These are phyloP conservation scores for Gossypium bickii DNA, from an alignment of 345 rosid genomes.

Conservation along the genomic window DNA sequence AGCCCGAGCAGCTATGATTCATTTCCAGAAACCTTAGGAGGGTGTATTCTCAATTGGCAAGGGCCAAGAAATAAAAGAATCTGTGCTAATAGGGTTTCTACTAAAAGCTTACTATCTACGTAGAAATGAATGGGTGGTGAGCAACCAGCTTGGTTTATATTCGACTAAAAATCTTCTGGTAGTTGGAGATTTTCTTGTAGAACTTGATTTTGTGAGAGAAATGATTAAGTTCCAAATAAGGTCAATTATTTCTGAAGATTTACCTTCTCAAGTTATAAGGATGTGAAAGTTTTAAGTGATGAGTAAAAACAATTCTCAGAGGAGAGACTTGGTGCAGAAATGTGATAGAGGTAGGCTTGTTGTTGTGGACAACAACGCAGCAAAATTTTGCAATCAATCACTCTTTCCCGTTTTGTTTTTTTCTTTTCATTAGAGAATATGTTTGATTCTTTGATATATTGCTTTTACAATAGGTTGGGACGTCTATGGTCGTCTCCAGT, in stretches of 20 bases:
- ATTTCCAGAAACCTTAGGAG: not conserved
- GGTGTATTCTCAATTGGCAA: not conserved
- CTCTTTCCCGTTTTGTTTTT: constrained; percentile 22
- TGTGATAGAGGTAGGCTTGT: constrained; percentile 56
- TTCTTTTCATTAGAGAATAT: constrained; percentile 31
- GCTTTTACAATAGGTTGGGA: constrained; percentile 69
- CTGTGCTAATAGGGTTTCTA: not conserved
- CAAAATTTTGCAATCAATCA: constrained; percentile 31
- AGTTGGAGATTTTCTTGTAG: not conserved
- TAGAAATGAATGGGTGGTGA: not conserved
- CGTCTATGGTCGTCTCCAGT: constrained; percentile 44
- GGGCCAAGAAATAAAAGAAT: not conserved
- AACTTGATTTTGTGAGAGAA: constrained; percentile 11
- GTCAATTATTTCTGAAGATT: constrained; percentile 14
- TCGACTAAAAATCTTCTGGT: constrained; percentile 5
- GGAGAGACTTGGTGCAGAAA: constrained; percentile 43
- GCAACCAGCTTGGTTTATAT: constrained; percentile 1
- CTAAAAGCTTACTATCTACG: not conserved
- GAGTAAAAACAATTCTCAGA: constrained; percentile 33
- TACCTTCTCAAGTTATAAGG: constrained; percentile 16
- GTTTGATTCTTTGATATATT: constrained; percentile 64
- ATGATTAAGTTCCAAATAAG: constrained; percentile 23
- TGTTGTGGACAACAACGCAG: constrained; percentile 35
- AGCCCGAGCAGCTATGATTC: not conserved
- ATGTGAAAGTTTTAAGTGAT: constrained; percentile 14